Conservation (phyloP, 2,329 filamentous ascomycete genomes). For the Dactylellina drechsleri region DNA sequence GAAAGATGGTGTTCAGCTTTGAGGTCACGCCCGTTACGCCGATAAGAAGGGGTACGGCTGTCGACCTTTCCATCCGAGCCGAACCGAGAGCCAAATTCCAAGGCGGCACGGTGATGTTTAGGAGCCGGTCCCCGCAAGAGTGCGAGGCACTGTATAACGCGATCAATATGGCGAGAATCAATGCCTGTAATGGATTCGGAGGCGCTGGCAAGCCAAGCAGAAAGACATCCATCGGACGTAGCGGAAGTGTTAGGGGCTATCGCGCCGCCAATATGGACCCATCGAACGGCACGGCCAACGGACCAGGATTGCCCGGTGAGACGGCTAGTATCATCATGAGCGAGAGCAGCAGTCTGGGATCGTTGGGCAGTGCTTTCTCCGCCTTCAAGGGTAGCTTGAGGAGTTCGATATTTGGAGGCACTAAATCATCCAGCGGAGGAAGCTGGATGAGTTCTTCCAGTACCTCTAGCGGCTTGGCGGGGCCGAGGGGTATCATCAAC, state of each 20-base stretch:
- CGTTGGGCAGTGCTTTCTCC: slow-evolving; percentile 72
- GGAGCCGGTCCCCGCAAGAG: slow-evolving; percentile 78
- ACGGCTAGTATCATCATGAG: slow-evolving; percentile 63
- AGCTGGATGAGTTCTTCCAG: slow-evolving; percentile 54
- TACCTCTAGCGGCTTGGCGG: slow-evolving; percentile 43
- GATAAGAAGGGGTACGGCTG: slow-evolving; percentile 85
- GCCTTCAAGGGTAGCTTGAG: slow-evolving; percentile 68
- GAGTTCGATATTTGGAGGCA: slow-evolving; percentile 50
- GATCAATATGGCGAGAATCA: slow-evolving; percentile 87
- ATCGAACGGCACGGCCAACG: not conserved
- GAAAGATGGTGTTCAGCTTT: slow-evolving; percentile 71
- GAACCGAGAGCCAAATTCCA: slow-evolving; percentile 79
- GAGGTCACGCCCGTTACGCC: slow-evolving; percentile 92
- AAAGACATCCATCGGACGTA: slow-evolving; percentile 66
- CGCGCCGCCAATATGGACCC: slow-evolving; percentile 45
- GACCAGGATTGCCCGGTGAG: slow-evolving; percentile 46
- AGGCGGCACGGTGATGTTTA: slow-evolving; percentile 77
- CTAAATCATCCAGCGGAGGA: slow-evolving; percentile 46
- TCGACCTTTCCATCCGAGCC: slow-evolving; percentile 94
- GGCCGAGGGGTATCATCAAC: slow-evolving; percentile 52
- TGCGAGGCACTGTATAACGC: slow-evolving; percentile 84
- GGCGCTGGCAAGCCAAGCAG: slow-evolving; percentile 32
- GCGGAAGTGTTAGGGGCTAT: slow-evolving; percentile 57
- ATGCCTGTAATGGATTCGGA: slow-evolving; percentile 72
- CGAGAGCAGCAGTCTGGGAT: slow-evolving; percentile 70